Percentiles rank a stretch among this genome's conserved stretches.
phyloP scores from a whole-genome alignment of 2,329 filamentous ascomycete species.

The Trichophyton verrucosum region DNA sequence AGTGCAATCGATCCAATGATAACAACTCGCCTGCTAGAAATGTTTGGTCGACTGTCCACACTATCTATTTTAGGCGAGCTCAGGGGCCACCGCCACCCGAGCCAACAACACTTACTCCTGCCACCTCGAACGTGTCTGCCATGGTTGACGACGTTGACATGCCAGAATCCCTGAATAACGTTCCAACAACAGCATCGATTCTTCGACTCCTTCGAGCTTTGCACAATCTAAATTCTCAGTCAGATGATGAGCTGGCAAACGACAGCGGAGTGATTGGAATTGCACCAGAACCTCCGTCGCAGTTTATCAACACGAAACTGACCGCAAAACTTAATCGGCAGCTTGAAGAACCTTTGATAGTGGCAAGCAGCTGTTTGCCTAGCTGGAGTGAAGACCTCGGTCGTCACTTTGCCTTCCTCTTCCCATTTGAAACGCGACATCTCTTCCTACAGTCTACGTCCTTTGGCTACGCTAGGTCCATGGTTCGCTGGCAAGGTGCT shows the following conservation, averaged over 20 bases:
- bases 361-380: slow-evolving; percentile 90
- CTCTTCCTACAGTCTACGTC: slow-evolving; percentile 95
- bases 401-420: slow-evolving; percentile 87
- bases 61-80: slow-evolving; percentile 82
- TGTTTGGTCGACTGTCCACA: slow-evolving; percentile 81
- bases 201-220: slow-evolving; percentile 77
- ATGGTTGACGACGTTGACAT: slow-evolving; percentile 49
- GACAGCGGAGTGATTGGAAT: slow-evolving; percentile 58
- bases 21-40: slow-evolving; percentile 60
- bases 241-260: slow-evolving; percentile 78
- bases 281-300: slow-evolving; percentile 69
- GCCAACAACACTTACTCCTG: slow-evolving; percentile 47
- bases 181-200: slow-evolving; percentile 76
- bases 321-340: slow-evolving; percentile 96
- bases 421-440: slow-evolving; percentile 94
- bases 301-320: slow-evolving; percentile 97
- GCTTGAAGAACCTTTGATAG: slow-evolving; percentile 88
- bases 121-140: slow-evolving; percentile 34
- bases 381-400: slow-evolving; percentile 94
- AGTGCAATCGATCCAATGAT: slow-evolving; percentile 50
- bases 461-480: slow-evolving; percentile 92
- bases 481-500: slow-evolving; percentile 93
- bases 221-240: slow-evolving; percentile 82
- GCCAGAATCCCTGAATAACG: slow-evolving; percentile 68
- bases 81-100: slow-evolving; percentile 69